A percentile compares a stretch with the other conserved stretches of the same genome.
Conservation (phyloP, 164 flowering plant species). For the Platanus orientalis region DNA sequence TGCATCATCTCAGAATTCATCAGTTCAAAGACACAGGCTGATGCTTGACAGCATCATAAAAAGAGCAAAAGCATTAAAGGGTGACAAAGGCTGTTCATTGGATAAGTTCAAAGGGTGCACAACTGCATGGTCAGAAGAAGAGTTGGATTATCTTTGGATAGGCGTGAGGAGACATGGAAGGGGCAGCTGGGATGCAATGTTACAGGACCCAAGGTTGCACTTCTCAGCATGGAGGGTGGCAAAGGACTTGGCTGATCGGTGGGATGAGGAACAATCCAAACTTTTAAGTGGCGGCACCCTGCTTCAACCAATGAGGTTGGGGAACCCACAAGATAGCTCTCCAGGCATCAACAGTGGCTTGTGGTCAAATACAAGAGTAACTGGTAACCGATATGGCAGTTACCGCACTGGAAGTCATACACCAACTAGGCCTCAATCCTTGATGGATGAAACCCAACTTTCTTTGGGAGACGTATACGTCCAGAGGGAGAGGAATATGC, state of each 20-base stretch:
- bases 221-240: slow-evolving; percentile 45
- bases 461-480: slow-evolving; percentile 37
- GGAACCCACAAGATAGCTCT: slow-evolving; percentile 8
- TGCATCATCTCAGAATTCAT: slow-evolving; percentile 15
- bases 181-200: slow-evolving; percentile 56
- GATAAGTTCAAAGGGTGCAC: slow-evolving; percentile 19
- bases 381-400: slow-evolving; percentile 1
- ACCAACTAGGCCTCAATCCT: slow-evolving; percentile 3
- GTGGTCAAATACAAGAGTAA: slow-evolving; percentile 9
- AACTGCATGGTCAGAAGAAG: slow-evolving; percentile 57
- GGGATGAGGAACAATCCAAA: slow-evolving; percentile 48
- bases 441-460: slow-evolving; percentile 32
- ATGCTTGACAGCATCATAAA: slow-evolving; percentile 42
- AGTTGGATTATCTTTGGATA: slow-evolving; percentile 66
- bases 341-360: slow-evolving; percentile 1
- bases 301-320: slow-evolving; percentile 6
- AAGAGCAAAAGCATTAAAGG: slow-evolving; percentile 26
- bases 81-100: slow-evolving; percentile 16
- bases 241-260: slow-evolving; percentile 46
- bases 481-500: slow-evolving; percentile 14
- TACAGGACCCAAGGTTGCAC: slow-evolving; percentile 49
- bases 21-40: slow-evolving; percentile 31
- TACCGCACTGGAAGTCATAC: not conserved
- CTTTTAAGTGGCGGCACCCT: slow-evolving; percentile 19
- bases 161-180: slow-evolving; percentile 71